Base-by-base conservation (phyloP, 306 rosid genomes). In the Cicer chorassanicum region DNA sequence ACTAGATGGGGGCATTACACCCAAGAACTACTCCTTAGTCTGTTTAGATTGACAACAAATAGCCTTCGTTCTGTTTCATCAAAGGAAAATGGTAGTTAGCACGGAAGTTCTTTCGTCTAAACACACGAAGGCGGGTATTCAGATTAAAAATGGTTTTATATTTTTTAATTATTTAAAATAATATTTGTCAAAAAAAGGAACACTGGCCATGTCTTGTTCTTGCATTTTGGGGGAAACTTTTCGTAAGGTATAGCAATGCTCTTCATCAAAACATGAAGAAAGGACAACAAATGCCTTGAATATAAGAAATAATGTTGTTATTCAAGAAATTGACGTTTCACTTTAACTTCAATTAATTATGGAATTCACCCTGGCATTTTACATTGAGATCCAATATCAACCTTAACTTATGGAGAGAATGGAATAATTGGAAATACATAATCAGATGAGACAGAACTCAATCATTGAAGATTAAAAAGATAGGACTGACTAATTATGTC, bases 221-320 rank as follows among this genome's bases (percentile, higher is more conserved):
- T 29, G 36, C 36, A 3, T 29, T 29, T 29, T 29, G 36, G 3
- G 36, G 36, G 36, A 29, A 29, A 29, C 36, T 29, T 29, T 29
- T 29, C 36, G 36, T 29, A 29, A 29, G 36, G 36, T 29, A 29
- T 29, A 29, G 36, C 36, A 29, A 4, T 29, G 36, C 36, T 29
- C 36, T 71, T 78, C 57, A 72, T 63, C 51, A 51, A 53, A 61
- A 78, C 43, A 41, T 11, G 41, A 70, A 21, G n/a, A 49, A 53
- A 29, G 56, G 64, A 4, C 6, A 21, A 50, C 24, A 61, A 57
- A 48, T 48, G 9, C 13, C 42, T 43, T 42, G 73, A 79, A 62
- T 13, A 18, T 18, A 12, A 46, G 57, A 46, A 72, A 53, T 3
- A 43, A 40, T 49, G 8, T 40, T 70, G 60, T 71, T 57, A 43